phyloP scores from a whole-genome alignment of 2,329 filamentous ascomycete species.

The Neofusicoccum kwambonambiense region DNA sequence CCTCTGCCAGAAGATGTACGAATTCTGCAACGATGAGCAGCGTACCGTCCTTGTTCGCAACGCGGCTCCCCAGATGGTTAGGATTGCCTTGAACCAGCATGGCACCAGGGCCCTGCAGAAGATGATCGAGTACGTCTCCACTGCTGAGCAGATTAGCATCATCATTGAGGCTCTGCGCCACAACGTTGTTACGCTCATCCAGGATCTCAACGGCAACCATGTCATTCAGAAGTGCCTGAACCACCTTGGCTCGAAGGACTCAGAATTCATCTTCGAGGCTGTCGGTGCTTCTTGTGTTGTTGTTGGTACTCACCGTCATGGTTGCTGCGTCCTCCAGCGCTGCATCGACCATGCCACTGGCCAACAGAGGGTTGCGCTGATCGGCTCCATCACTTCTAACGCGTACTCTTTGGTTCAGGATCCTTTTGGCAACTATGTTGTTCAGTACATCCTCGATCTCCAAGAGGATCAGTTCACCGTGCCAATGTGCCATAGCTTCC shows the following conservation, averaged over 20 bases:
- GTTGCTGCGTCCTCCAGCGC: constrained; percentile 95
- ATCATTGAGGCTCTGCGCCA: constrained; percentile 82
- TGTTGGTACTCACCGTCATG: constrained; percentile 94
- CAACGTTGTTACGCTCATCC: constrained; percentile 89
- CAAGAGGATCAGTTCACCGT: constrained; percentile 86
- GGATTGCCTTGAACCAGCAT: constrained; percentile 94
- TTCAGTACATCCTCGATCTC: constrained; percentile 96
- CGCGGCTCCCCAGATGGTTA: constrained; percentile 80
- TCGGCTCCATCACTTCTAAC: constrained; percentile 81
- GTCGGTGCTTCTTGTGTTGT: constrained; percentile 83
- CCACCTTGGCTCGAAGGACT: constrained; percentile 78
- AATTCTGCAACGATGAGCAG: constrained; percentile 93
- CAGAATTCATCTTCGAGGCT: constrained; percentile 95
- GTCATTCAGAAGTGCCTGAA: constrained; percentile 99
- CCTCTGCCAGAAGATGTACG: constrained; percentile 95
- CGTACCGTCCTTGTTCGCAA: constrained; percentile 90
- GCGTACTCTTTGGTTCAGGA: constrained; percentile 91
- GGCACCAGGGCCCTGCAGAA: constrained; percentile 95
- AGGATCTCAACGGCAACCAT: constrained; percentile 97
- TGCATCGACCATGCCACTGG: constrained; percentile 97
- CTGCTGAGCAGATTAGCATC: constrained; percentile 74
- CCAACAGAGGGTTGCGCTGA: constrained; percentile 81
- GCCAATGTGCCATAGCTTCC: constrained; percentile 79
- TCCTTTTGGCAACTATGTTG: constrained; percentile 97
- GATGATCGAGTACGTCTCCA: constrained; percentile 98